Conservation (phyloP, 164 flowering plant genomes). For the Stephania cephalantha region DNA sequence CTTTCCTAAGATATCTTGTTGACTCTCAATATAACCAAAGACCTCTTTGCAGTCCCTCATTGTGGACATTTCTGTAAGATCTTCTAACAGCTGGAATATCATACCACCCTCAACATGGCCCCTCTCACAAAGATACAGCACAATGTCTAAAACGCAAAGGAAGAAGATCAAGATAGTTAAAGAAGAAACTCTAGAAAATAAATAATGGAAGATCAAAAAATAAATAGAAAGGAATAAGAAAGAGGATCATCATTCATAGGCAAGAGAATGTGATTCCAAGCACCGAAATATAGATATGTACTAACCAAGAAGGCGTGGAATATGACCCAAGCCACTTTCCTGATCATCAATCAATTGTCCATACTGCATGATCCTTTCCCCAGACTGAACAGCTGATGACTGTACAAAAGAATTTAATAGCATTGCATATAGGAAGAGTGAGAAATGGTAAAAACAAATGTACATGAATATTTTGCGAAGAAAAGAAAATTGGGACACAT, state of each 20-base stretch:
- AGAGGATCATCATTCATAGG: neutral
- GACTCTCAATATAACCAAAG: constrained; percentile 92
- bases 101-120: constrained; percentile 96
- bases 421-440: neutral
- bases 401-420: constrained; percentile 18
- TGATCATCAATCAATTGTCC: constrained; percentile 79
- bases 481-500: neutral
- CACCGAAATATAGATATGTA: constrained; percentile 3
- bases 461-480: neutral
- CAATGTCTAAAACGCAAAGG: constrained; percentile 52
- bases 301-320: constrained; percentile 92
- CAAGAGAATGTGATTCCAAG: neutral
- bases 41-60: constrained; percentile 94
- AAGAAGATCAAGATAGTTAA: constrained; percentile 7
- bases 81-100: constrained; percentile 97
- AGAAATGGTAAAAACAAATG: too few relatives aligned
- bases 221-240: neutral
- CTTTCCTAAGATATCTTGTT: constrained; percentile 96
- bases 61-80: constrained; percentile 98
- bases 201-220: neutral
- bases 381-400: constrained; percentile 81
- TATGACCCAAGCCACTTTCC: constrained; percentile 55
- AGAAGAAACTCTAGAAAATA: neutral
- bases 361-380: constrained; percentile 78
- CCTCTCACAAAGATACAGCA: constrained; percentile 91